Base-by-base conservation (phyloP, 345 rosid genomes). In the Isatis tinctoria region DNA sequence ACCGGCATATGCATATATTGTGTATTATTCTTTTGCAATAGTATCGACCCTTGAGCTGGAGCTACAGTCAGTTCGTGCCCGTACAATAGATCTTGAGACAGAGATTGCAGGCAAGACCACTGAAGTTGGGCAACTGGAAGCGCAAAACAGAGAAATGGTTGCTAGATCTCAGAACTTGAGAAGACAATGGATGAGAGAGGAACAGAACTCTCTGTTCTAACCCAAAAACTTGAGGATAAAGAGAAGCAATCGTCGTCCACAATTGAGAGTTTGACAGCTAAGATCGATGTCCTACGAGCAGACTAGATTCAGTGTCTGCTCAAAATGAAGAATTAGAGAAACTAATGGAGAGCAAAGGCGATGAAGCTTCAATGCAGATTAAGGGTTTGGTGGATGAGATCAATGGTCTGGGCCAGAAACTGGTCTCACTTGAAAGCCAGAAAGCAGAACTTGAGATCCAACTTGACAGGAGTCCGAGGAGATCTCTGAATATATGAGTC, bases 261-360 rank as follows among this genome's bases (percentile, higher is more conserved):
- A 78, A 69, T 45, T 17, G 90, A 87, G 78, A 87, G 79, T 53
- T 81, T 90, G 88, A 85, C 82, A 20, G 64, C 51, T 39, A 87
- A 83, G 75, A 27, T 86, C 27, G 76, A 83, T 53, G 67, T 62
- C 70, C 72, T 85, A 74, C 78, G 78, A 57, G 74, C 60, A 37
- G 85, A 30, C 40, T 84, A 75, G 86, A 80, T 67, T 78, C 83
- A 14, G 51, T 81, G 67, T 73, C 59, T 32, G 56, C 65, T 40
- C 79, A 87, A 78, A 93, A 87, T 37, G 74, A 80, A 59, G 87
- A 89, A 74, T 70, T 91, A 83, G 96, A 91, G 80, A 89, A 79
- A 75, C 84, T 78, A 62, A 79, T 89, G 24, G 80, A 68, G 32
- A 67, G 52, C 32, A 83, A 68, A 76, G 77, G 82, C 7, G 78